phyloP scores from a whole-genome alignment of 2,329 filamentous ascomycete genomes.

The Chrysoporthe austroafricana region DNA sequence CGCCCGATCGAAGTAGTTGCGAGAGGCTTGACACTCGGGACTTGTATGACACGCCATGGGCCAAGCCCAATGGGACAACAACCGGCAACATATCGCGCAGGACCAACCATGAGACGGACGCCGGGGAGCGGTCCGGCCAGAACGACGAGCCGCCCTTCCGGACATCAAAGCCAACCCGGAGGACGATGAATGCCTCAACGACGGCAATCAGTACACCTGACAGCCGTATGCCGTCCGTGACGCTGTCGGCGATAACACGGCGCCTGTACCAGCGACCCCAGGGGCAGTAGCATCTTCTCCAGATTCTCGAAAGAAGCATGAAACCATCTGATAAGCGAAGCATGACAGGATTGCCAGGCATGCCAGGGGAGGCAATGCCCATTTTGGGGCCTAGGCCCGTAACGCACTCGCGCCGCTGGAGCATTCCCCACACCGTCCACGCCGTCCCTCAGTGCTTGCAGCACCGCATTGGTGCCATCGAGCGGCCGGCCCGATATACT shows the following conservation, averaged over 20 bases:
- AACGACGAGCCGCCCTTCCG: background rate
- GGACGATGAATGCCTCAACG: background rate
- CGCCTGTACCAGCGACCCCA: background rate
- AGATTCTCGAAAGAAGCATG: background rate
- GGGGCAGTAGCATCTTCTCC: background rate
- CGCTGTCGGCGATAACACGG: background rate
- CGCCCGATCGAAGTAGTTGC: background rate
- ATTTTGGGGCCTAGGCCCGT: background rate
- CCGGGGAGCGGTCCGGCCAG: background rate
- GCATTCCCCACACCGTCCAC: background rate
- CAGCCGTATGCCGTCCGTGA: background rate
- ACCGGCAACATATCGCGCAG: background rate
- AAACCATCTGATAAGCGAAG: conserved; percentile 1
- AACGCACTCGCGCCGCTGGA: too few species aligned
- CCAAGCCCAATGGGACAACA: background rate
- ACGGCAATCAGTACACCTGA: background rate
- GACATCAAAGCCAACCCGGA: background rate
- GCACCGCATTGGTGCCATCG: background rate
- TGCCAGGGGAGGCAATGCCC: background rate
- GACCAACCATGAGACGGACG: background rate
- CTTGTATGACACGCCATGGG: background rate
- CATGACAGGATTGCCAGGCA: background rate
- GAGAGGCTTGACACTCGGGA: background rate
- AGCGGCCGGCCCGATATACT: background rate
- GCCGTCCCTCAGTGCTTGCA: background rate